A percentile compares a stretch with the other conserved stretches of the same genome.
phyloP scores from a whole-genome alignment of 352 stramenopile species.

The Phytophthora nicotianae region DNA sequence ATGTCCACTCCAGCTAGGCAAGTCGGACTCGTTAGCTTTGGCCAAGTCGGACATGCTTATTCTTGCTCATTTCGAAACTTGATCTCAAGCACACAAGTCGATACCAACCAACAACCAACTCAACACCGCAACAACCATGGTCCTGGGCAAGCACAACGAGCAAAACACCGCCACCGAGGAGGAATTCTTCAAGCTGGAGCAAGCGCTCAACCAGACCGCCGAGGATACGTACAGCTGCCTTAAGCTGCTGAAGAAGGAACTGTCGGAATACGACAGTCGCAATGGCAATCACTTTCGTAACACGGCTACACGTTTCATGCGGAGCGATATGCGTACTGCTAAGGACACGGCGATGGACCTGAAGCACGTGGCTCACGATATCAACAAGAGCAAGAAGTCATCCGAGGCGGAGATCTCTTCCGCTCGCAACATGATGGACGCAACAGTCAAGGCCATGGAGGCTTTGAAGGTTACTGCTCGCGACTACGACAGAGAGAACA shows the following conservation, averaged over 20 bases:
- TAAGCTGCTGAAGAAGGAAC: conserved; percentile 29
- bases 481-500: conserved; percentile 38
- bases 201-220: conserved; percentile 30
- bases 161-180: conserved; percentile 13
- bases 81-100: conserved; percentile 25
- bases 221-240: conserved; percentile 25
- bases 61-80: conserved; percentile 18
- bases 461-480: conserved; percentile 21
- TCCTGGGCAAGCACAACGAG: conserved; percentile 30
- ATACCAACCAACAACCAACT: conserved; percentile 5
- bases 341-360: conserved; percentile 32
- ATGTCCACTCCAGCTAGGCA: too few relatives aligned
- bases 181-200: conserved; percentile 37
- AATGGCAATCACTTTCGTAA: conserved; percentile 37
- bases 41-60: too few relatives aligned
- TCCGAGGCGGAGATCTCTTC: conserved; percentile 25
- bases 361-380: conserved; percentile 28
- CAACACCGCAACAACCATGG: background rate
- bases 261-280: conserved; percentile 33
- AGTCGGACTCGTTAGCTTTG: too few relatives aligned
- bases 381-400: conserved; percentile 23
- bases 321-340: conserved; percentile 28
- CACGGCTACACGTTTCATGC: conserved; percentile 31
- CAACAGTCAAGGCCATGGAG: conserved; percentile 26
- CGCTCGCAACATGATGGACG: conserved; percentile 30